phyloP scores from a whole-genome alignment of 352 stramenopile genomes.

The Phytopythium chamaehyphon region DNA sequence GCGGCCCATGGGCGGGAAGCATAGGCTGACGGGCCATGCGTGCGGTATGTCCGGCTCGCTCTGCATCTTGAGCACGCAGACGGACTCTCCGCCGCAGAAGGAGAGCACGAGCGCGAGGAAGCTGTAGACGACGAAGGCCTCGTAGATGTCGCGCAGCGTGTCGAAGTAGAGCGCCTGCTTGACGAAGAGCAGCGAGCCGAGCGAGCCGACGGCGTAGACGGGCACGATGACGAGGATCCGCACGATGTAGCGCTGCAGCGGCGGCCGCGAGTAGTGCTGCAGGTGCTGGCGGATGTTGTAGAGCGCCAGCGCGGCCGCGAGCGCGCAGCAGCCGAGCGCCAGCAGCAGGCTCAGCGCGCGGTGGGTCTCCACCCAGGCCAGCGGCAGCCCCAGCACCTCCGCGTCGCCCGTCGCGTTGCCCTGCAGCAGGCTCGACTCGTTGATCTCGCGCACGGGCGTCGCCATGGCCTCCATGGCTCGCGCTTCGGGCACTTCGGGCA shows the following conservation, averaged over 20 bases:
- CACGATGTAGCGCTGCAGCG: constrained; percentile 86
- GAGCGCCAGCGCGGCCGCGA: constrained; percentile 57
- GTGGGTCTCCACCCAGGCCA: constrained; percentile 74
- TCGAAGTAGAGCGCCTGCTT: constrained; percentile 83
- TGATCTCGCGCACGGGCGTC: constrained; percentile 33
- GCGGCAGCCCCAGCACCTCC: constrained; percentile 48
- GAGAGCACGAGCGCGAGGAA: constrained; percentile 90
- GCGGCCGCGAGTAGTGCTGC: constrained; percentile 75
- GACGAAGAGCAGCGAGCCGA: constrained; percentile 79
- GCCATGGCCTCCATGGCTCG: constrained; percentile 15
- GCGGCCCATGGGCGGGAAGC: constrained; percentile 65
- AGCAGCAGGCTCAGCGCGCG: constrained; percentile 47
- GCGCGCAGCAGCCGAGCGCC: constrained; percentile 47
- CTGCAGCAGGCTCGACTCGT: constrained; percentile 60
- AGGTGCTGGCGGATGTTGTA: constrained; percentile 89
- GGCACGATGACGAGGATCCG: constrained; percentile 86
- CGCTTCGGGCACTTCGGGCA: too few relatives aligned
- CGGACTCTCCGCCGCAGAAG: constrained; percentile 84
- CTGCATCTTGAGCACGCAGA: constrained; percentile 88
- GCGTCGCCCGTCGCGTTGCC: constrained; percentile 67
- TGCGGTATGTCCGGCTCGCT: constrained; percentile 75
- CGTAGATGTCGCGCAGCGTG: constrained; percentile 88
- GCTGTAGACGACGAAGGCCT: constrained; percentile 92
- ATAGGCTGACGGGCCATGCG: constrained; percentile 76
- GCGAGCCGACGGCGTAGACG: constrained; percentile 82